phyloP scores from a whole-genome alignment of 192 early-diverging fungal species.

The Linnemannia hyalina region DNA sequence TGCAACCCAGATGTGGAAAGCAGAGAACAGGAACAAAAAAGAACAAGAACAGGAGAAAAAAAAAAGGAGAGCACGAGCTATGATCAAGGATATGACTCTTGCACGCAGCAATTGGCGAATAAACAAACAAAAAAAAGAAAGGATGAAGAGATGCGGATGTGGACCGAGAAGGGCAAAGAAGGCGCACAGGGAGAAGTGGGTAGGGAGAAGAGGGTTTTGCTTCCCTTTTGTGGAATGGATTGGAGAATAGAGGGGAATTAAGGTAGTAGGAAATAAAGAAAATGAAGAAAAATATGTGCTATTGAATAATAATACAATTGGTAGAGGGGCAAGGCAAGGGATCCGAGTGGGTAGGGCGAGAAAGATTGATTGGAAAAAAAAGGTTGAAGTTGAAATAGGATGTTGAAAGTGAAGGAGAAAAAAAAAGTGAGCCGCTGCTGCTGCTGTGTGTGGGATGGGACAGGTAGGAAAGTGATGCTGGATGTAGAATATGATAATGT shows the following conservation, averaged over 20 bases:
- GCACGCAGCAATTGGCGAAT: neutral
- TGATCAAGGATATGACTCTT: neutral
- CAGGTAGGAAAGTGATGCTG: too few species aligned
- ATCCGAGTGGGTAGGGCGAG: neutral
- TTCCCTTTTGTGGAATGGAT: constrained; percentile 57
- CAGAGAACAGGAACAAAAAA: constrained; percentile 4
- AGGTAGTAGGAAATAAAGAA: neutral
- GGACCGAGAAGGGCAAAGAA: constrained; percentile 30
- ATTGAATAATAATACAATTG: too few species aligned
- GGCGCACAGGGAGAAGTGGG: neutral
- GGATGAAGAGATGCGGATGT: constrained; percentile 8
- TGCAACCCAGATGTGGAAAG: constrained; percentile 5
- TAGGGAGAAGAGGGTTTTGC: constrained; percentile 24
- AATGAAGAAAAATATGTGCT: too few species aligned
- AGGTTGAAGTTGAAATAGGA: neutral
- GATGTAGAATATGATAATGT: neutral
- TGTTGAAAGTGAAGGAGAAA: neutral
- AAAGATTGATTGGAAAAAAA: neutral
- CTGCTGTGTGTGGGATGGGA: neutral
- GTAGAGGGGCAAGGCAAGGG: neutral
- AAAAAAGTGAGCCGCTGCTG: neutral
- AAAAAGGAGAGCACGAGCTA: neutral
- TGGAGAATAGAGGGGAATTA: constrained; percentile 13
- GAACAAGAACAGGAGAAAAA: constrained; percentile 5
- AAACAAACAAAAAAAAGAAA: neutral